Evolutionary conservation across 2,329 filamentous ascomycete species (phyloP).

Genomic region (Phoma herbarum): DNA sequence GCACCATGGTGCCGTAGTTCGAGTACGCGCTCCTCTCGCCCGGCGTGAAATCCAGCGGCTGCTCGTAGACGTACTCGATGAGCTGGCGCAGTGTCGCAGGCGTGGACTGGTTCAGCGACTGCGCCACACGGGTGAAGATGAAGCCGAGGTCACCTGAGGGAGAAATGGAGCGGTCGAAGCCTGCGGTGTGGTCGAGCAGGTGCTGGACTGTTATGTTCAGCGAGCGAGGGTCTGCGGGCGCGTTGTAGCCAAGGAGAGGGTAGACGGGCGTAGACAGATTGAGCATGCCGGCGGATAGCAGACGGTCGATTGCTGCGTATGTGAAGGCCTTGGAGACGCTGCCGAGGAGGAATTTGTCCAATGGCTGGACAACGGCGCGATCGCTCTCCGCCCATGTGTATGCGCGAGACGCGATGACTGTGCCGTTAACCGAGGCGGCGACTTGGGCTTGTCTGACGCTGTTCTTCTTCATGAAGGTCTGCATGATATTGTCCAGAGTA

Average conservation of each 20-base stretch:
- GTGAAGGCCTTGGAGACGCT: conserved; percentile 38
- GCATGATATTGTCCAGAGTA: conserved; percentile 25
- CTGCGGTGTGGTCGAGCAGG: conserved; percentile 32
- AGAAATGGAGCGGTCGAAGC: conserved; percentile 29
- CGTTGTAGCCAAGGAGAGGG: conserved; percentile 30
- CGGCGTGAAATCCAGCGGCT: conserved; percentile 31
- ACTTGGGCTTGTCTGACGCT: conserved; percentile 38
- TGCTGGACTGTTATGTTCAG: conserved; percentile 34
- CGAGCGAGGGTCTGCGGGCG: conserved; percentile 27
- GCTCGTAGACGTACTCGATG: conserved; percentile 30
- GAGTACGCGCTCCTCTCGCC: conserved; percentile 27
- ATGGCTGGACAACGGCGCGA: conserved; percentile 25
- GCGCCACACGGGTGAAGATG: conserved; percentile 27
- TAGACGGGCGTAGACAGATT: conserved; percentile 30
- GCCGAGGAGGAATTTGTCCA: conserved; percentile 36
- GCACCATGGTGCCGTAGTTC: conserved; percentile 34
- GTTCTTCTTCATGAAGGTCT: conserved; percentile 30
- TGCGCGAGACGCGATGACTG: conserved; percentile 26
- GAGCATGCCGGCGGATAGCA: conserved; percentile 25
- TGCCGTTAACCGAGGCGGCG: conserved; percentile 31
- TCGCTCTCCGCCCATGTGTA: conserved; percentile 37
- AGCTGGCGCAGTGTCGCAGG: conserved; percentile 30
- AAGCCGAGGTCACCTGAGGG: conserved; percentile 27
- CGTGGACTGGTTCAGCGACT: conserved; percentile 26
- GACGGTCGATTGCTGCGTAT: conserved; percentile 26